A percentile compares a stretch with the other conserved stretches of the same genome.
phyloP scores from a whole-genome alignment of 2,329 filamentous ascomycete species.

The Fusarium cicatricum region DNA sequence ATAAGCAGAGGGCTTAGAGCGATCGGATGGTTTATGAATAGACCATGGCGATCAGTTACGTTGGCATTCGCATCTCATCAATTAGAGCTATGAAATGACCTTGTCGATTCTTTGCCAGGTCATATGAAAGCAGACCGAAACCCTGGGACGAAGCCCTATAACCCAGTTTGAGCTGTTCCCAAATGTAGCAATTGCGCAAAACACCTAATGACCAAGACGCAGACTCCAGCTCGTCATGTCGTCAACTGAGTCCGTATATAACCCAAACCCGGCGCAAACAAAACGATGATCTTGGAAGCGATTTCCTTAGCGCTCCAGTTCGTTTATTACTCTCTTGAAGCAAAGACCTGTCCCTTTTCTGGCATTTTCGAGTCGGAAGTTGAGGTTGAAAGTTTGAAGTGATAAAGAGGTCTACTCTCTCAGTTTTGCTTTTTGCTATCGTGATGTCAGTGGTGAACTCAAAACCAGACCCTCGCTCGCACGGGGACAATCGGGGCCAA shows the following conservation, averaged over 20 bases:
- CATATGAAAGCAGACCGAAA: background rate
- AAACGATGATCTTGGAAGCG: background rate
- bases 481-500: too few species aligned
- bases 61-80: slow-evolving; percentile 6
- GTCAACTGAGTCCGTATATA: background rate
- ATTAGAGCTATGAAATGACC: slow-evolving; percentile 1
- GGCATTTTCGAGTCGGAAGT: background rate
- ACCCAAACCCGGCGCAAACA: background rate
- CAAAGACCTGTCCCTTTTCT: background rate
- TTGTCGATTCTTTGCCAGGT: background rate
- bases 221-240: background rate
- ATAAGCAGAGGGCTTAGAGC: too few species aligned
- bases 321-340: background rate
- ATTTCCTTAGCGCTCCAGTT: background rate
- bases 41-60: too few species aligned
- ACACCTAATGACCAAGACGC: background rate
- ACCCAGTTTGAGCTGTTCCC: background rate
- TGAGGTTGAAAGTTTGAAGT: background rate
- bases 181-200: background rate
- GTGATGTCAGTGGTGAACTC: slow-evolving; percentile 18
- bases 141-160: background rate
- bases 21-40: too few species aligned
- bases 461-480: background rate
- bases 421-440: slow-evolving; percentile 39
- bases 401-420: background rate